Evolutionary conservation across 2,329 filamentous ascomycete genomes (phyloP).

Genomic region (Alternaria angustiovoidea): DNA sequence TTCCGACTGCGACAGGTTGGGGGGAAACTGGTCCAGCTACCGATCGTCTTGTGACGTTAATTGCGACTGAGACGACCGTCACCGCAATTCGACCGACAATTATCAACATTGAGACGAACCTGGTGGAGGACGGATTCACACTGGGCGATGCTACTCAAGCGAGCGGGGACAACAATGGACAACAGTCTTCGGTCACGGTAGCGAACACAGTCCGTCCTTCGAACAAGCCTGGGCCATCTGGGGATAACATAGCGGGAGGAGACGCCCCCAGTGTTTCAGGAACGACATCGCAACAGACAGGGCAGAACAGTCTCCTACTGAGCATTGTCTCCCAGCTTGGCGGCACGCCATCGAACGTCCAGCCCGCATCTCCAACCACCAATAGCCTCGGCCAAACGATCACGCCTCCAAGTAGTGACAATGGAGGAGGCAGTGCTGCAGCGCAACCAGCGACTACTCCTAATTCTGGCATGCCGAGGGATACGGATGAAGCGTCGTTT

Average conservation of each 20-base stretch:
- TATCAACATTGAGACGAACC: slow-evolving; percentile 24
- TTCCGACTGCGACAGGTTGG: slow-evolving; percentile 25
- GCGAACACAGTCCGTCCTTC: background rate
- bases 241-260: background rate
- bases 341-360: slow-evolving; percentile 12
- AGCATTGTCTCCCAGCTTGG: slow-evolving; percentile 29
- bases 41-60: background rate
- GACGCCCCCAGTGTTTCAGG: background rate
- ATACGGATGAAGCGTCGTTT: background rate
- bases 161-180: background rate
- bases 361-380: slow-evolving; percentile 6
- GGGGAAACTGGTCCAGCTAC: slow-evolving; percentile 9
- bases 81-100: slow-evolving; percentile 28
- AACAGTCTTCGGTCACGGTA: background rate
- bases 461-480: background rate
- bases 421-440: background rate
- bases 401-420: background rate
- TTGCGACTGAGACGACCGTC: slow-evolving; percentile 16
- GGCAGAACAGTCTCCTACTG: slow-evolving; percentile 22
- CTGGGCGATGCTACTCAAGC: background rate
- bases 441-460: slow-evolving; percentile 4
- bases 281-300: slow-evolving; percentile 9
- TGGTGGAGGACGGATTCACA: background rate
- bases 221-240: background rate
- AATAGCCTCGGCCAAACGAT: background rate